These are phyloP conservation scores for Prunus mongolica DNA, from an alignment of 306 rosid species.

Conservation along the genomic window DNA sequence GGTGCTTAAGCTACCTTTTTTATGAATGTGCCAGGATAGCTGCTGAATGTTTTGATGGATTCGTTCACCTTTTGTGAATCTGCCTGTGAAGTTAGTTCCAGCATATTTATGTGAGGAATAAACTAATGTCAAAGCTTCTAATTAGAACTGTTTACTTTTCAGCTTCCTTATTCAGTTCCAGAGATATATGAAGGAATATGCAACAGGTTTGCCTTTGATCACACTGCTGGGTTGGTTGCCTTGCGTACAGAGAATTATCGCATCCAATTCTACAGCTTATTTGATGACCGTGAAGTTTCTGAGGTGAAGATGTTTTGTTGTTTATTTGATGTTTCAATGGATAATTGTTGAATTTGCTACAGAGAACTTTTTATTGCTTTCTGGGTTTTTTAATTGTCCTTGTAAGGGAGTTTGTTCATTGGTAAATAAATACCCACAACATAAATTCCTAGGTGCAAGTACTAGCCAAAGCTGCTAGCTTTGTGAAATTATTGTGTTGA, in stretches of 20 bases:
- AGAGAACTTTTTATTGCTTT: not conserved
- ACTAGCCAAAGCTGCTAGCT: not conserved
- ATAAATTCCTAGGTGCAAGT: not conserved
- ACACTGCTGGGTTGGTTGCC: slow-evolving; percentile 69
- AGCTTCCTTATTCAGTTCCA: slow-evolving; percentile 63
- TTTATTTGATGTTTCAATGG: slow-evolving; percentile 2
- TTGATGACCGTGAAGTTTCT: slow-evolving; percentile 72
- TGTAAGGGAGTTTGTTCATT: not conserved
- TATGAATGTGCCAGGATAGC: not conserved
- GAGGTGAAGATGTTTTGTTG: slow-evolving; percentile 51
- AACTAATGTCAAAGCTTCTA: not conserved
- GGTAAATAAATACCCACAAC: not conserved
- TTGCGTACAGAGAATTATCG: slow-evolving; percentile 73
- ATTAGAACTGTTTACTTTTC: slow-evolving; percentile 24
- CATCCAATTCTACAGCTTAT: slow-evolving; percentile 80
- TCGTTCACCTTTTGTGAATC: not conserved
- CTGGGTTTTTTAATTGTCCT: not conserved
- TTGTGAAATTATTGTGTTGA: not conserved
- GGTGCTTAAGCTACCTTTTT: not conserved
- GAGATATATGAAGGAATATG: slow-evolving; percentile 42
- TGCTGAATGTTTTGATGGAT: not conserved
- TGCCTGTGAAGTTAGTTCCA: slow-evolving; percentile 8
- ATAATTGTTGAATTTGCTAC: slow-evolving; percentile 7
- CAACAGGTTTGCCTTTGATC: slow-evolving; percentile 63
- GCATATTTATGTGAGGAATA: slow-evolving; percentile 3